phyloP scores from a whole-genome alignment of 495 filamentous ascomycete species.

The Podospora australis region DNA sequence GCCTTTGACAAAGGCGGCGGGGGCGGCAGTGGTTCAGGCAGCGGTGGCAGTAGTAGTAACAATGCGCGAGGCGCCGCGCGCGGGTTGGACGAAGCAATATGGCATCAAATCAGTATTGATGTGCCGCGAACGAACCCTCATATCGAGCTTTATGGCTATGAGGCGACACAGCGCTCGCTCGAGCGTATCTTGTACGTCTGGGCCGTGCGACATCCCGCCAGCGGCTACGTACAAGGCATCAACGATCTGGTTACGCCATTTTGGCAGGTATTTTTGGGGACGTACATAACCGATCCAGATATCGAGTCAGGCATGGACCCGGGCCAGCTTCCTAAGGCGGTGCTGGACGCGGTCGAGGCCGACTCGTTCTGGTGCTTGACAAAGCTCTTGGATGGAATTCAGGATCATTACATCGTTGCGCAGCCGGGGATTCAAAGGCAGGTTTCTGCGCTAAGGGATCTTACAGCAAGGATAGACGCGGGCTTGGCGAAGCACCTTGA shows the following conservation, averaged over 20 bases:
- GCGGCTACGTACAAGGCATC: conserved; percentile 96
- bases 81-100: conserved; percentile 89
- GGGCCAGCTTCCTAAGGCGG: conserved; percentile 80
- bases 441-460: conserved; percentile 77
- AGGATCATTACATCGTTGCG: conserved; percentile 97
- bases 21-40: conserved; percentile 19
- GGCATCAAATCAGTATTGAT: conserved; percentile 99
- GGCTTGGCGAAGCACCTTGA: conserved; percentile 82
- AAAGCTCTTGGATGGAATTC: conserved; percentile 92
- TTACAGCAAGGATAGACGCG: conserved; percentile 83
- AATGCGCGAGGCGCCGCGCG: conserved; percentile 32
- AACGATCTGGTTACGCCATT: conserved; percentile 97
- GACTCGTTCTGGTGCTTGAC: conserved; percentile 98
- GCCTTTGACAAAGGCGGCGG: conserved; percentile 71
- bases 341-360: conserved; percentile 94
- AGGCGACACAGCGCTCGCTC: conserved; percentile 87
- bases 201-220: conserved; percentile 95
- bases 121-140: conserved; percentile 96
- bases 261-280: conserved; percentile 92
- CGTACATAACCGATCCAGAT: conserved; percentile 88
- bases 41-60: conserved; percentile 22
- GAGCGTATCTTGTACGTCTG: conserved; percentile 95
- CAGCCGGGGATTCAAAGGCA: conserved; percentile 95
- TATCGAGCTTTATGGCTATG: conserved; percentile 87
- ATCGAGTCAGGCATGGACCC: conserved; percentile 94